Evolutionary conservation across 2,329 filamentous ascomycete genomes (phyloP).

Genomic region (Alternaria angustiovoidea): DNA sequence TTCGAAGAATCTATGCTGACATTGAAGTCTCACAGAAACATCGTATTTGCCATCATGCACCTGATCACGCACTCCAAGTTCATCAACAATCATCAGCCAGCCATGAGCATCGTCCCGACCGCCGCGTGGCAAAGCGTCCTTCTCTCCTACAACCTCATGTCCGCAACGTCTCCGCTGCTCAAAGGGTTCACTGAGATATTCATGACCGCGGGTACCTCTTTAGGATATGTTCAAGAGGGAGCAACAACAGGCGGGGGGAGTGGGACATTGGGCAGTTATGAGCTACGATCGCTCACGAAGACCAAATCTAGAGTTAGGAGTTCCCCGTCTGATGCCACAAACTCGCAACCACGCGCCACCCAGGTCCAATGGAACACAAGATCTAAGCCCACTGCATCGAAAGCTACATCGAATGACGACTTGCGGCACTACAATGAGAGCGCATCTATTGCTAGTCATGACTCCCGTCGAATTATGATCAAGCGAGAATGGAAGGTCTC

Average conservation of each 20-base stretch:
- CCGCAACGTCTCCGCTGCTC: slow-evolving; percentile 11
- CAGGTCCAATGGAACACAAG: not conserved
- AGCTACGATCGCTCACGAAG: not conserved
- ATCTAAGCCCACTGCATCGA: not conserved
- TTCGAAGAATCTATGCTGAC: not conserved
- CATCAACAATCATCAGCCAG: not conserved
- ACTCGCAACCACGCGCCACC: not conserved
- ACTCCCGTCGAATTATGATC: slow-evolving; percentile 11
- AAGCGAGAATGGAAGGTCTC: not conserved
- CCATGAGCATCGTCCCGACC: slow-evolving; percentile 10
- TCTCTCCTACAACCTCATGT: slow-evolving; percentile 12
- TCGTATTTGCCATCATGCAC: slow-evolving; percentile 7
- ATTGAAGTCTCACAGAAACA: not conserved
- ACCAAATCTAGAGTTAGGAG: not conserved
- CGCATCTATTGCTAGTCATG: slow-evolving; percentile 8
- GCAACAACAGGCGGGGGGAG: not conserved
- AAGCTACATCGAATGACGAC: not conserved
- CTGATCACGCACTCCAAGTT: slow-evolving; percentile 7
- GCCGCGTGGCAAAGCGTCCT: slow-evolving; percentile 12
- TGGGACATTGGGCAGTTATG: not conserved
- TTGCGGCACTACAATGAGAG: not conserved
- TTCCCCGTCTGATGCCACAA: not conserved
- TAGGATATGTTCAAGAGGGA: slow-evolving; percentile 1
- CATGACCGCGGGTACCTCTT: slow-evolving; percentile 6
- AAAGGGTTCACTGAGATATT: slow-evolving; percentile 10